Evolutionary conservation across 805 yeast species (phyloP).

Genomic region (Kazachstania africana): DNA sequence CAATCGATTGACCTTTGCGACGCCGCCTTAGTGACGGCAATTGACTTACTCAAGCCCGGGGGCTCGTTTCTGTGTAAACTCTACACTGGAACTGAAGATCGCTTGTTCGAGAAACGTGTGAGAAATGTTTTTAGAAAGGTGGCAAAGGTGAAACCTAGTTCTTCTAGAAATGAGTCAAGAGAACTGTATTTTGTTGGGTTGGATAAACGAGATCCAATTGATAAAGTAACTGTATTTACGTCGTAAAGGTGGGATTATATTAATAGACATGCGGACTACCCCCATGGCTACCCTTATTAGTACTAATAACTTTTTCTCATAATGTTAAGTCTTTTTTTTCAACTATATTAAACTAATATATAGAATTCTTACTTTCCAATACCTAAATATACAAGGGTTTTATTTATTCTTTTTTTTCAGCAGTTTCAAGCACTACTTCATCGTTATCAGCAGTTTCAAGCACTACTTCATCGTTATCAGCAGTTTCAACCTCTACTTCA

Average conservation of each 20-base stretch:
- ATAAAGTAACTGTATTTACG: constrained; percentile 37
- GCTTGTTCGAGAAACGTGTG: constrained; percentile 46
- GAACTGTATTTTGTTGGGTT: constrained; percentile 74
- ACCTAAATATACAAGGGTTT: no score
- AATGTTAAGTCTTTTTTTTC: no score
- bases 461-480: constrained; percentile 3
- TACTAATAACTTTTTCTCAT: no score
- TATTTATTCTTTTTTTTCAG: no score
- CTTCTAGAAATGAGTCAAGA: constrained; percentile 67
- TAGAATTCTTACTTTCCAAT: no score
- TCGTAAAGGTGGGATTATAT: no score
- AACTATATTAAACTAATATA: no score
- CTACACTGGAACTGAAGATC: constrained; percentile 74
- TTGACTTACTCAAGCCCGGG: constrained; percentile 52
- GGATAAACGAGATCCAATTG: constrained; percentile 32
- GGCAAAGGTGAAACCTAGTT: constrained; percentile 61
- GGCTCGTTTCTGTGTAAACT: constrained; percentile 78
- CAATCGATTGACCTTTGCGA: constrained; percentile 82
- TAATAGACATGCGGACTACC: no score
- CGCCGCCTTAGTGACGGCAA: constrained; percentile 72
- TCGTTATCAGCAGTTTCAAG: no score
- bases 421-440: no score
- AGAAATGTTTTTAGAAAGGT: constrained; percentile 51
- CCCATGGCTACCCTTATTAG: no score
- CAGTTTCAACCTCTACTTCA: constrained; percentile 10